These are phyloP conservation scores for Arthrobotrys entomopaga DNA, from an alignment of 2,329 filamentous ascomycete species.

Conservation along the genomic window DNA sequence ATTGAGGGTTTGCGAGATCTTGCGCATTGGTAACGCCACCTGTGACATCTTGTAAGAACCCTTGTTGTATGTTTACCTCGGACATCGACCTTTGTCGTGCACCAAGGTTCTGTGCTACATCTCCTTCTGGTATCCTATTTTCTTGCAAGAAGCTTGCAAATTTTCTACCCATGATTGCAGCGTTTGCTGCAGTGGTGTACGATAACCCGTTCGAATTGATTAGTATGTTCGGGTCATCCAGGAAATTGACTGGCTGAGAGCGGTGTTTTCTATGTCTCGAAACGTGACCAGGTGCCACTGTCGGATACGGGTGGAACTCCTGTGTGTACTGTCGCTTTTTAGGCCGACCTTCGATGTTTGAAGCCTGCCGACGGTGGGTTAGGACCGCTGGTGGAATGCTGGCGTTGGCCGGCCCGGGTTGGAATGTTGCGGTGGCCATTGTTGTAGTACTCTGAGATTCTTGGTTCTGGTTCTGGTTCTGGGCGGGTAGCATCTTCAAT, in stretches of 20 bases:
- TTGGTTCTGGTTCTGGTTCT: constrained; percentile 55
- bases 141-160: constrained; percentile 50
- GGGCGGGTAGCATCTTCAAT: constrained; percentile 49
- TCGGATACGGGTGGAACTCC: constrained; percentile 47
- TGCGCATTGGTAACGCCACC: constrained; percentile 48
- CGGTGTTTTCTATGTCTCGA: constrained; percentile 52
- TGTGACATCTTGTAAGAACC: constrained; percentile 51
- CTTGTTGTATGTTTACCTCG: constrained; percentile 49
- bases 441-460: constrained; percentile 49
- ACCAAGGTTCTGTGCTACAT: constrained; percentile 39
- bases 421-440: constrained; percentile 54
- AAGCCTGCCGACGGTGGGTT: constrained; percentile 47
- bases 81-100: constrained; percentile 52
- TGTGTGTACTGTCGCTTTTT: constrained; percentile 48
- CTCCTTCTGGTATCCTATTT: constrained; percentile 51
- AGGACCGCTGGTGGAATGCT: constrained; percentile 49
- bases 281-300: constrained; percentile 38
- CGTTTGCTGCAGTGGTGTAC: constrained; percentile 33
- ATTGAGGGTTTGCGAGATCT: constrained; percentile 42
- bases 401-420: constrained; percentile 42
- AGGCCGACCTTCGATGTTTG: constrained; percentile 45
- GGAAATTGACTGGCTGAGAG: constrained; percentile 51
- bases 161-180: constrained; percentile 51
- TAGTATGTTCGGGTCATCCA: constrained; percentile 47
- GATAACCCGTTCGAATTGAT: constrained; percentile 42